Percentiles rank a stretch among this genome's conserved stretches.
Conservation (phyloP, 106 monocot species). For the Dioscorea zingiberensis region DNA sequence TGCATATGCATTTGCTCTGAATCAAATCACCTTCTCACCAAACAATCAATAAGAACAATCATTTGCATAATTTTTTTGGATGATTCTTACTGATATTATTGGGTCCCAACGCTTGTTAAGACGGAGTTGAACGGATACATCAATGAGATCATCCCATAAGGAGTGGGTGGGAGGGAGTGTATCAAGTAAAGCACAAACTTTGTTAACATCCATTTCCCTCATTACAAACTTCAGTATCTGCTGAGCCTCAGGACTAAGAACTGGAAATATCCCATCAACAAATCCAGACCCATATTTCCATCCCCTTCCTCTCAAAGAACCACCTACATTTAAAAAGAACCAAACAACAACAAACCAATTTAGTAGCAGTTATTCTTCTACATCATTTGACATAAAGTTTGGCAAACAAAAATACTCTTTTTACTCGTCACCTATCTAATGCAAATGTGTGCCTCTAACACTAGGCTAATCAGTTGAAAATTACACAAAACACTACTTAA, state of each 20-base stretch:
- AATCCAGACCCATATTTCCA: constrained; percentile 97
- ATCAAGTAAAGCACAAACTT: constrained; percentile 54
- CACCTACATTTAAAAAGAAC: constrained; percentile 31
- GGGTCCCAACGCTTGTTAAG: constrained; percentile 72
- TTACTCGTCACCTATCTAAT: no score
- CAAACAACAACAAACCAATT: neutral
- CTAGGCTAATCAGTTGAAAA: no score
- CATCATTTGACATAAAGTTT: no score
- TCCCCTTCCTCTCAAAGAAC: constrained; percentile 66
- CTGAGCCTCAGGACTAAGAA: constrained; percentile 72
- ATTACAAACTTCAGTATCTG: constrained; percentile 60
- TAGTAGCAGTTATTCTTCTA: no score
- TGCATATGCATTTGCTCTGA: no score
- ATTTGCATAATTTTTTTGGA: neutral
- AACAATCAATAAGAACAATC: no score
- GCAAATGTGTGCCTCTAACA: no score
- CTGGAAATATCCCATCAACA: constrained; percentile 88
- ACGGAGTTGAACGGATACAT: constrained; percentile 76
- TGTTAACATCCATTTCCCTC: constrained; percentile 34
- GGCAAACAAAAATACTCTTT: no score
- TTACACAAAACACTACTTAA: no score
- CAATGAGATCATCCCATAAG: constrained; percentile 80
- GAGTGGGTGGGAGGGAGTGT: constrained; percentile 57
- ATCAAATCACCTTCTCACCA: no score
- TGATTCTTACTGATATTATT: constrained; percentile 54